These are phyloP conservation scores for Neofusicoccum parvum DNA, from an alignment of 2,329 filamentous ascomycete species.

Conservation along the genomic window DNA sequence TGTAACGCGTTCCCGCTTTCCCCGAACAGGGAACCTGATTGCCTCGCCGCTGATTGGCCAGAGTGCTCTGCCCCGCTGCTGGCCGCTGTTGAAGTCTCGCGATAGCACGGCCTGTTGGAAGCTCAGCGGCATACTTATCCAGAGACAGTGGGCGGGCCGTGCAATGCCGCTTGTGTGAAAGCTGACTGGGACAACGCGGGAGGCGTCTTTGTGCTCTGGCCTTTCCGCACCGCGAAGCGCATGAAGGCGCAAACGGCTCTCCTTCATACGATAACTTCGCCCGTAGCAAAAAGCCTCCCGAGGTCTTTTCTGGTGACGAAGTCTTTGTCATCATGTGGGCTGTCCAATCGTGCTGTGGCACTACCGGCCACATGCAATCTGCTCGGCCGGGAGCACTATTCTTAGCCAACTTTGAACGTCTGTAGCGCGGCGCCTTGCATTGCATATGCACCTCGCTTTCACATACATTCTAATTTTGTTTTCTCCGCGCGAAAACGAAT, in stretches of 20 bases:
- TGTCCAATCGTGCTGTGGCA: background rate
- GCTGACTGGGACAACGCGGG: background rate
- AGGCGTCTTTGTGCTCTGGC: background rate
- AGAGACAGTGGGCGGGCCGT: background rate
- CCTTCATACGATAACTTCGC: background rate
- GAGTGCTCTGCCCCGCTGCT: too few relatives aligned
- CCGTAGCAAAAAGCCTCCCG: background rate
- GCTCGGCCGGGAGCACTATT: background rate
- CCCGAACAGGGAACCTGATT: constrained; percentile 1
- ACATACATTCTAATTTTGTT: background rate
- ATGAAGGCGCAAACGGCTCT: background rate
- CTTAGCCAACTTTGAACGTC: constrained; percentile 11
- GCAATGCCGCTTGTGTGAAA: background rate
- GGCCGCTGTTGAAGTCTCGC: background rate
- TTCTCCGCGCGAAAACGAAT: background rate
- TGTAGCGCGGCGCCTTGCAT: background rate
- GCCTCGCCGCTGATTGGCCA: background rate
- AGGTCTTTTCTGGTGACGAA: background rate
- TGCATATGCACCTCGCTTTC: background rate
- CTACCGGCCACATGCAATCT: background rate
- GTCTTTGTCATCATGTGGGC: background rate
- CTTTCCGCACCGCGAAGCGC: background rate
- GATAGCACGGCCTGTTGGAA: too few relatives aligned
- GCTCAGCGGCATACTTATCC: too few relatives aligned
- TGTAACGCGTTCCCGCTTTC: background rate